phyloP scores from a whole-genome alignment of 75 land plant genomes.

The Azolla pinnata region DNA sequence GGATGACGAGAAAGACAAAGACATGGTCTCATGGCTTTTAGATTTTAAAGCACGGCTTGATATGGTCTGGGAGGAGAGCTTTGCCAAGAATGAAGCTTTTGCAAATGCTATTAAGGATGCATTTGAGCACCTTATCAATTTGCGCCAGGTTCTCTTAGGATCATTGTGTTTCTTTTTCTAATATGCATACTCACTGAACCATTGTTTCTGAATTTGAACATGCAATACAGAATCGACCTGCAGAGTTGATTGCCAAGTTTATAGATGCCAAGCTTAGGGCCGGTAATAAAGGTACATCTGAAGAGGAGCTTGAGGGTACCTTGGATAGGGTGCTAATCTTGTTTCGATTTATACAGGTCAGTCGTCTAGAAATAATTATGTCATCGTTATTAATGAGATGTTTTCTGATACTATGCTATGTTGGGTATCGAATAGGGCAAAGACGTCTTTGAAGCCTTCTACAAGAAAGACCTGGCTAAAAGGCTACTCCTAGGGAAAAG shows the following conservation, averaged over 20 bases:
- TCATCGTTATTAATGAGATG: too few relatives aligned
- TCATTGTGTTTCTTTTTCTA: too few relatives aligned
- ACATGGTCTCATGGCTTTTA: constrained; percentile 74
- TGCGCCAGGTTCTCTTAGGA: constrained; percentile 87
- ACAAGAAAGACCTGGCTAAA: constrained; percentile 98
- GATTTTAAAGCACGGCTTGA: constrained; percentile 95
- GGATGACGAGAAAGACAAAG: constrained; percentile 99
- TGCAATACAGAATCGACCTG: constrained; percentile 98
- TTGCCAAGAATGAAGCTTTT: constrained; percentile 78
- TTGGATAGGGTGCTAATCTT: constrained; percentile 93
- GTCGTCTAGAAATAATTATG: too few relatives aligned
- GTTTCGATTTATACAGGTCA: constrained; percentile 92
- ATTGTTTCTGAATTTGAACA: too few relatives aligned
- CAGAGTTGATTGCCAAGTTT: constrained; percentile 98
- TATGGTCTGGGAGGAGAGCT: constrained; percentile 90
- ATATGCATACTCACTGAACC: too few relatives aligned
- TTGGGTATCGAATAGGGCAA: too few relatives aligned
- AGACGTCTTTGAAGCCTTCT: constrained; percentile 98
- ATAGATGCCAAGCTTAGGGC: constrained; percentile 98
- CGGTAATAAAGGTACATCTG: constrained; percentile 98
- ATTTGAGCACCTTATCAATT: constrained; percentile 93
- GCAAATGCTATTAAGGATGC: constrained; percentile 89
- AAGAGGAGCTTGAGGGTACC: constrained; percentile 89
- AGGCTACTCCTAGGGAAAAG: constrained; percentile 89
- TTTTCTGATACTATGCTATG: too few relatives aligned